Base-by-base conservation (phyloP, 202 grass and related monocot genomes). In the Hordeum pubiflorum region DNA sequence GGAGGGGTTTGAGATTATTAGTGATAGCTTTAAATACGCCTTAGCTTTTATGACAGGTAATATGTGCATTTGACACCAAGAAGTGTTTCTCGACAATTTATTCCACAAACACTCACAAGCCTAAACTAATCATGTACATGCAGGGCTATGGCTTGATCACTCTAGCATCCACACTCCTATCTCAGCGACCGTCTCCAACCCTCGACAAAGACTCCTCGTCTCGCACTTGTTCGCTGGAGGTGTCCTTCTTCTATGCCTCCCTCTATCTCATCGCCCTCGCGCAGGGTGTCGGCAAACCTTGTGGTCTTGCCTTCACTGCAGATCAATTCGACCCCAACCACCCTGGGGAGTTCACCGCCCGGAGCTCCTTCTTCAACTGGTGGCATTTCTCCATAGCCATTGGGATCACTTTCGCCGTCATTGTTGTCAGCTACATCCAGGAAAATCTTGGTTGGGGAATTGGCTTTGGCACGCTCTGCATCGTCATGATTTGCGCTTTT, bases 271-370 rank as follows among this genome's bases (percentile, higher is more conserved):
- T 86, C 17, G 84, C 87, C 34, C 4, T 94, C 0, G 84, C 86
- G 0, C 73, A 87, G 59, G 86, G 84, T 26, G 54, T 63, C 1
- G 69, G 87, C 78, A 85, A 83, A 69, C 84, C 89, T 0, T 89
- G 86, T 33, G 74, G 69, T 0, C 21, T 84, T 1, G 83, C 83
- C 1, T 91, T 89, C 23, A 81, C 77, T 0, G 86, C 89, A 1
- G 89, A 93, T 36, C 91, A 93, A 24, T 93, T 93, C 83, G 91
- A 93, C 63, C 31, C 67, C 2, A 63, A 77, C 4, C 75, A 93
- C 76, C 44, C 46, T 1, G 43, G 26, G 37, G 88, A 93, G 69
- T 48, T 58, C 71, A 69, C 74, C 24, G 63, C 44, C 13, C 44
- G 44, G 14, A 48, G 44, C 13, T 48, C 44, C 14, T 5, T 48